Evolutionary conservation across 2,329 filamentous ascomycete genomes (phyloP), one percentile per base, ranked within the genome.

Genomic region (Graphium sp.): DNA sequence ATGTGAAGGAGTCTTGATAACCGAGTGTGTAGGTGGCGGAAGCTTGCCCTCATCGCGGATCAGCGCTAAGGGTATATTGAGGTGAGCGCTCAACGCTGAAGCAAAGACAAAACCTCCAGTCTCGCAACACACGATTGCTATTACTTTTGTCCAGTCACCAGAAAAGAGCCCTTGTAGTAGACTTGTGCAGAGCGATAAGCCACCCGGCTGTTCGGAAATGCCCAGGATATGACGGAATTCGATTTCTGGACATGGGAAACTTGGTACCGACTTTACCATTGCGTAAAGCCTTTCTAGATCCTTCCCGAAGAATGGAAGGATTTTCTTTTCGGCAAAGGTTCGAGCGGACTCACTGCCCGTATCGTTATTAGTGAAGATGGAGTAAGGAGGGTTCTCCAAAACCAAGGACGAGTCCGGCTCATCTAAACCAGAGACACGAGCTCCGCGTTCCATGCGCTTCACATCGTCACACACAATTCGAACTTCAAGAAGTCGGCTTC

Each of bases 11-110:
- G 40, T 18, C 41, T 62, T 74, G 22, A 6, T 7, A 15, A 59
- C 53, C 6, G 60, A 66, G 19, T 69, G 7, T 0, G 49, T 63
- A 0, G 68, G 69, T 6, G 62, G 61, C 0, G 70, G 69, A 0
- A 75, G 58, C 44, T 74, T 76, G 16, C 62, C 62, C 7, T 55
- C 57, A 40, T 65, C 49, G 22, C 70, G 65, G 32, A 74, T 57
- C 24, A 67, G 41, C 6, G 47, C 52, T 34, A 74, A 39, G 2
- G 55, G 61, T 7, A 59, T 19, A 22, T 48, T 32, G 25, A 63
- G 39, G 2, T 27, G 41, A 10, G 21, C 21, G 4, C 63, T 59
- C 35, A 75, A 46, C 2, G 60, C 42, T 7, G 68, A 51, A 2
- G 66, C 69, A 47, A 47, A 73, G 32, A 71, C 32, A 33, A 62